Base-by-base conservation (phyloP, 768 basidiomycete genomes). In the Agaricus subrufescens region DNA sequence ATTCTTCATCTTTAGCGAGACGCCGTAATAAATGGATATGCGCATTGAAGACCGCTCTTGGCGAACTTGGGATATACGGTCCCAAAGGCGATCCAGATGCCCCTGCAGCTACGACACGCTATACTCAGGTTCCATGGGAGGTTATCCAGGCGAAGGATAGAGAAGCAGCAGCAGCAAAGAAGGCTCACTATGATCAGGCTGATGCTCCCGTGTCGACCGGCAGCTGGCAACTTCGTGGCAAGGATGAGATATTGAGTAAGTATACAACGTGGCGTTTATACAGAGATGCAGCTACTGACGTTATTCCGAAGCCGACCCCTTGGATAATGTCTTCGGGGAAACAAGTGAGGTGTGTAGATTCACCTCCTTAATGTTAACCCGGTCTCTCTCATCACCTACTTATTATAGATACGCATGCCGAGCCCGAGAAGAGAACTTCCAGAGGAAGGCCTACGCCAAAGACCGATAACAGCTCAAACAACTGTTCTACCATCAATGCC, bases 1-100 rank as follows among this genome's bases (percentile, higher is more conserved):
- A 34, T 34, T 51, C 34, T 29, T 38, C 44, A 51, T 48, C 40
- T 29, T 64, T 14, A 85, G 86, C 86, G 1, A 85, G 86, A 69
- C 81, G 92, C 53, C 81, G 91, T 37, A 94, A 94, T 75, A 95
- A 92, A 71, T 95, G 92, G 92, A 80, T 94, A 43, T 94, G 91
- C 68, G 87, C 89, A 14, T 76, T 97, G 53, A 95, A 94, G 70
- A 66, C 79, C 45, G 78, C 82, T 47, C 73, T 91, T 58, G 81
- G 77, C 27, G 87, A 91, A 58, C 69, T 85, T 49, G 76, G 83
- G 60, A 86, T 97, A 57, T 92, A 76, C 62, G 87, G 87, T 4
- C 84, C 86, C 8, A 67, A 60, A 31, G 83, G 87, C 25, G 66
- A 86, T 66, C 86, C 87, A 1, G 67, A 75, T 60, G 72, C 77